Evolutionary conservation across 768 basidiomycete species (phyloP).

Genomic region (Boletus subcaerulescens): DNA sequence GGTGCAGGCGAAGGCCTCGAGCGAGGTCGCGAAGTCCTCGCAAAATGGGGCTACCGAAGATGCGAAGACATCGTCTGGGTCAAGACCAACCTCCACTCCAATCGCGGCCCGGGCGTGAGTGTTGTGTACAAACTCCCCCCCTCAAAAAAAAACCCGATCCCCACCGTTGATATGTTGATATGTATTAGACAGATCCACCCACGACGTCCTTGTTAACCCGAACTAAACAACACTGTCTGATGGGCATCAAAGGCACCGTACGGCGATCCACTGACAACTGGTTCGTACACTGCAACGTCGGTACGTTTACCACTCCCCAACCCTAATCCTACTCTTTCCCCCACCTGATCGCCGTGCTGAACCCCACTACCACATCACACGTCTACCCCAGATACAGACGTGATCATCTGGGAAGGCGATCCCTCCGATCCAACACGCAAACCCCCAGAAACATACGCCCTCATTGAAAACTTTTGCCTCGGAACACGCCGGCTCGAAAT

Average conservation of each 20-base stretch:
- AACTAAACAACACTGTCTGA: slow-evolving; percentile 94
- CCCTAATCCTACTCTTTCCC: not conserved
- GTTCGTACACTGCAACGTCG: slow-evolving; percentile 98
- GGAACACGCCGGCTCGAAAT: slow-evolving; percentile 89
- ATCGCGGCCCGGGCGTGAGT: slow-evolving; percentile 74
- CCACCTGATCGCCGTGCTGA: not conserved
- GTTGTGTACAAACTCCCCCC: not conserved
- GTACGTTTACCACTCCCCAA: slow-evolving; percentile 41
- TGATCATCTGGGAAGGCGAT: slow-evolving; percentile 96
- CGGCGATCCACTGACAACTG: slow-evolving; percentile 90
- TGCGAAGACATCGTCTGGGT: slow-evolving; percentile 99
- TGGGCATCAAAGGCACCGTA: slow-evolving; percentile 97
- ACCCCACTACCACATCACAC: no score
- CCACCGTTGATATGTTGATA: slow-evolving; percentile 5
- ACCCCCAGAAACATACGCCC: slow-evolving; percentile 93
- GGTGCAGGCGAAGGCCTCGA: slow-evolving; percentile 91
- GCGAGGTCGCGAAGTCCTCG: slow-evolving; percentile 84
- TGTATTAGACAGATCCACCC: slow-evolving; percentile 70
- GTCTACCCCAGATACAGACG: slow-evolving; percentile 74
- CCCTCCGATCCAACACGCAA: slow-evolving; percentile 76
- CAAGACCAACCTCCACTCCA: slow-evolving; percentile 77
- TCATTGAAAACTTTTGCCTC: slow-evolving; percentile 97
- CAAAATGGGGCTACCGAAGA: slow-evolving; percentile 90
- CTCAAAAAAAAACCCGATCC: not conserved
- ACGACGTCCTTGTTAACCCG: slow-evolving; percentile 83